Base-by-base conservation (phyloP, 768 basidiomycete genomes). In the Filobasidium floriforme region DNA sequence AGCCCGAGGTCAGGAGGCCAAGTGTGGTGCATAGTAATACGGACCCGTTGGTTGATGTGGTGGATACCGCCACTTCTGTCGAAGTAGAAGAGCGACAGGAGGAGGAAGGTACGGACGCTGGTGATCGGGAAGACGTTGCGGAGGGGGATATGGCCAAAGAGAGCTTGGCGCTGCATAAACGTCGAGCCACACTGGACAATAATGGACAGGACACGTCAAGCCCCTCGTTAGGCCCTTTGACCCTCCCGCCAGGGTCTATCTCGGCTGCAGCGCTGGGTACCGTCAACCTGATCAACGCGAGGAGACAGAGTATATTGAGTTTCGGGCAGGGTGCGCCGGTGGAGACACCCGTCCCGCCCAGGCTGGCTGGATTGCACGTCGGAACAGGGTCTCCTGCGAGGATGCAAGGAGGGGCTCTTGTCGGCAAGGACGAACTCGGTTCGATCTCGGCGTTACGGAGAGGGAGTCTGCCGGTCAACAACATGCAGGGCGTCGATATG, bases 21-120 rank as follows among this genome's bases (percentile, higher is more conserved):
- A 65, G 64, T 26, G 64, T 65, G 41, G 64, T 65, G 7, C 64
- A 65, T 59, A 59, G 57, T 12, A 65, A 65, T 51, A 65, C 64
- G 12, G 57, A 59, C 1, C 64, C 64, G 1, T 43, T 57, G 12
- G 46, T 51, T 12, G 18, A 37, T 37, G 32, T 57, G 5, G 46
- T 49, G 15, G 22, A 15, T 22, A 14, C 46, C 18, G 46, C 3
- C 5, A 14, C 5, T 18, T 49, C 46, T 18, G 22, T 18, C 22
- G 46, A 22, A 14, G 46, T 18, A 5, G 46, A 49, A 22, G 6
- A 22, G 22, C 3, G 14, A 2, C 5, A 15, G 22, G 46, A 22
- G 22, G 46, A 49, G 22, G 22, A 49, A 37, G 32, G 9, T 37
- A 9, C 3, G 9, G 32, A 37, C 4, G 9, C 32, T 37, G 32